Base-by-base conservation (phyloP, 768 basidiomycete genomes). In the Imleria badia region DNA sequence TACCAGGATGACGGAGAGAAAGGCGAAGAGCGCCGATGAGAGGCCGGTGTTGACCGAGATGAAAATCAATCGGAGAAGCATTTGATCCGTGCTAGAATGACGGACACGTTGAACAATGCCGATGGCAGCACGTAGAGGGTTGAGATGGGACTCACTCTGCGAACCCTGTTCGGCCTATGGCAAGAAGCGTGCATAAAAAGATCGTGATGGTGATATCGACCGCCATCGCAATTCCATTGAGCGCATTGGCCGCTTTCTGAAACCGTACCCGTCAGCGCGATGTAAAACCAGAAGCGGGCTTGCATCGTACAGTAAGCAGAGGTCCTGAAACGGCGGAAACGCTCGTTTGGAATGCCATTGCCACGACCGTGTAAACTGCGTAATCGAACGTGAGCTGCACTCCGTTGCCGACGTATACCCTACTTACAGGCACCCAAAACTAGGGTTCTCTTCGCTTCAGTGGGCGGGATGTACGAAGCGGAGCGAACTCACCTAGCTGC, bases 11-110 rank as follows among this genome's bases (percentile, higher is more conserved):
- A 57, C 52, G 29, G 59, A 47, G 31, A 67, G 44, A 31, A 66
- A 54, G 36, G 56, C 60, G 9, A 70, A 68, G 20, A 60, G 35
- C 5, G 63, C 57, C 2, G 60, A 64, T 9, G 53, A 68, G 34
- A 66, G 64, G 1, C 68, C 62, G 6, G 67, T 58, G 42, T 66
- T 65, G 44, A 61, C 60, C 34, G 62, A 62, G 45, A 62, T 62
- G 46, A 69, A 55, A 40, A 68, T 64, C 54, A 68, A 5, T 15
- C 66, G 59, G 26, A 52, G 50, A 54, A 67, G 51, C 54, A 63
- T 64, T 15, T 39, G 61, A 45, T 66, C 67, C 26, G 64, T 69
- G 43, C 65, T 68, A 33, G 34, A 45, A 45, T 30, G 47, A 50
- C 7, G 9, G 12, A 13, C 55, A 39, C 45, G 53, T 51, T 49